A percentile compares a stretch with the other conserved stretches of the same genome.
These are phyloP conservation scores for Diutina neorugosa DNA, from an alignment of 1,139 yeast genomes.

Conservation along the genomic window DNA sequence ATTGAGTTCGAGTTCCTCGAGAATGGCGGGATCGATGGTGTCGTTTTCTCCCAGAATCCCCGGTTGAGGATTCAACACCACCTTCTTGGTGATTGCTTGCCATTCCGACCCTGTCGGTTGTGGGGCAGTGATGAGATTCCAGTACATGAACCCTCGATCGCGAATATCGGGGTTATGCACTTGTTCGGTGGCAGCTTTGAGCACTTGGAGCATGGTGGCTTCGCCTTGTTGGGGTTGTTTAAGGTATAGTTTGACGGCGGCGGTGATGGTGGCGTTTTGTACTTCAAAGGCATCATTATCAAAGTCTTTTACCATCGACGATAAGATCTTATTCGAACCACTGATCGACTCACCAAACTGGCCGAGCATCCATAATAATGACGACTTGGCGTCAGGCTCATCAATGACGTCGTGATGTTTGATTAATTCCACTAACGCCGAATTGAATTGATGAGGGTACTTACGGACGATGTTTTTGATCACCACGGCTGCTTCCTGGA, in stretches of 20 bases:
- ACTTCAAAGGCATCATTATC: conserved; percentile 59
- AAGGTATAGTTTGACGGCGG: conserved; percentile 60
- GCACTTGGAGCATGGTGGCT: conserved; percentile 40
- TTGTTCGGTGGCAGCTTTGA: conserved; percentile 68
- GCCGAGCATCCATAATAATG: conserved; percentile 80
- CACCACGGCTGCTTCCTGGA: conserved; percentile 72
- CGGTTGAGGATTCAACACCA: conserved; percentile 53
- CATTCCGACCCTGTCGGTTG: conserved; percentile 12
- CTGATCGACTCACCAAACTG: conserved; percentile 47
- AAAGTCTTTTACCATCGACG: conserved; percentile 34
- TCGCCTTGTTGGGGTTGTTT: conserved; percentile 46
- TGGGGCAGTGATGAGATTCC: conserved; percentile 60
- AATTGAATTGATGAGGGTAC: conserved; percentile 44
- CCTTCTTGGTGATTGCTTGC: conserved; percentile 34
- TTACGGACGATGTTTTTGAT: conserved; percentile 65
- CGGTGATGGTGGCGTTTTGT: conserved; percentile 62
- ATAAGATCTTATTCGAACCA: conserved; percentile 34
- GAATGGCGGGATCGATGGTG: conserved; percentile 51
- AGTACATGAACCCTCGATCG: conserved; percentile 76
- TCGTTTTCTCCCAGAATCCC: conserved; percentile 58
- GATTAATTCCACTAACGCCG: conserved; percentile 28
- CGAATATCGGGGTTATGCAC: conserved; percentile 70
- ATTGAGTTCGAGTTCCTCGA: conserved; percentile 74
- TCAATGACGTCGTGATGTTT: conserved; percentile 37
- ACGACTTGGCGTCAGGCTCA: conserved; percentile 70